These are phyloP conservation scores for Lactarius sp. DNA, from an alignment of 768 basidiomycete genomes.

Conservation along the genomic window DNA sequence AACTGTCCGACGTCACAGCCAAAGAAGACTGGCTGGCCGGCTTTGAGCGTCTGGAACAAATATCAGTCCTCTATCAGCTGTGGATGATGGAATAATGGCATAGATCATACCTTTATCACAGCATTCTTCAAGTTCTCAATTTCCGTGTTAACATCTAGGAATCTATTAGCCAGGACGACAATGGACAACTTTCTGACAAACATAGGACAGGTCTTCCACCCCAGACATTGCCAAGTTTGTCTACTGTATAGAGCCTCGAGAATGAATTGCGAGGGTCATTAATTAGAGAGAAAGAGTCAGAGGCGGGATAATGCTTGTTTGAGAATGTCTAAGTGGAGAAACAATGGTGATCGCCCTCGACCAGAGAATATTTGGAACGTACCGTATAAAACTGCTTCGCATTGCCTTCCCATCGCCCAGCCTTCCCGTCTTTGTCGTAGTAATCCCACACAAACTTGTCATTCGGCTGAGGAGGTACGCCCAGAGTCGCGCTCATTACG, in stretches of 20 bases:
- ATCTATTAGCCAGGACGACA: neutral
- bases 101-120: constrained; percentile 58
- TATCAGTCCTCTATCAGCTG: neutral
- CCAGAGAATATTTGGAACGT: constrained; percentile 7
- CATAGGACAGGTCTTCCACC: constrained; percentile 80
- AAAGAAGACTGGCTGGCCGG: constrained; percentile 88
- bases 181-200: constrained; percentile 37
- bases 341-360: constrained; percentile 22
- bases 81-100: neutral
- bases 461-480: constrained; percentile 74
- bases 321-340: constrained; percentile 25
- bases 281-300: constrained; percentile 86
- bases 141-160: constrained; percentile 82
- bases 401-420: constrained; percentile 71
- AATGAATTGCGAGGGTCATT: constrained; percentile 90
- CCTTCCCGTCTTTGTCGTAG: constrained; percentile 73
- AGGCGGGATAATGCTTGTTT: constrained; percentile 31
- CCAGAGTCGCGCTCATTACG: constrained; percentile 80
- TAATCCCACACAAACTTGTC: constrained; percentile 85
- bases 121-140: constrained; percentile 75
- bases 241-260: constrained; percentile 81
- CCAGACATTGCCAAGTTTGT: constrained; percentile 91
- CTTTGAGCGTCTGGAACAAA: constrained; percentile 50
- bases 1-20: constrained; percentile 94
- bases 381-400: constrained; percentile 72